phyloP scores from a whole-genome alignment of 345 rosid genomes.

The Populus davidiana region DNA sequence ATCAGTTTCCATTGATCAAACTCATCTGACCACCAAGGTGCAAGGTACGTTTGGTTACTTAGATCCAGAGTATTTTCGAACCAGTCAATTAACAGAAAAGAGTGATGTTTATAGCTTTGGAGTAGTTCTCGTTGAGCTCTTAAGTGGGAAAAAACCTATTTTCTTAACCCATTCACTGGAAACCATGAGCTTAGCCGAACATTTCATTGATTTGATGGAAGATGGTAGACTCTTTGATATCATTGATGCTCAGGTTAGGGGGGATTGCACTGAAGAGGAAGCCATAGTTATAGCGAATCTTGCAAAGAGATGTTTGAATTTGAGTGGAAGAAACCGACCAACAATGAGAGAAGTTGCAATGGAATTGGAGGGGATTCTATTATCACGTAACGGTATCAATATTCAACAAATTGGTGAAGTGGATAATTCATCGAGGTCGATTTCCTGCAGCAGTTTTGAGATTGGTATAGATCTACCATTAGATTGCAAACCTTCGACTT shows the following conservation, averaged over 20 bases:
- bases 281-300: not conserved
- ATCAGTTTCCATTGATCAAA: conserved; percentile 10
- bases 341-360: conserved; percentile 15
- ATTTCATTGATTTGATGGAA: no score
- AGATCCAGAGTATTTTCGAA: conserved; percentile 20
- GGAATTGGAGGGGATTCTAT: conserved; percentile 11
- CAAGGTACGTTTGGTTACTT: conserved; percentile 34
- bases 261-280: conserved; percentile 3
- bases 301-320: conserved; percentile 9
- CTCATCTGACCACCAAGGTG: conserved; percentile 27
- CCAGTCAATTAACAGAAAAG: conserved; percentile 16
- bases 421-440: no score
- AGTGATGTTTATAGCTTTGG: conserved; percentile 32
- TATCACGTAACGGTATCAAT: no score
- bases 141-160: conserved; percentile 18
- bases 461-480: no score
- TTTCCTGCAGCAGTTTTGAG: no score
- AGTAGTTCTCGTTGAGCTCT: conserved; percentile 18
- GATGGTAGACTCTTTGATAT: no score
- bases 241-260: no score
- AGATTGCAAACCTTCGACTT: no score
- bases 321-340: conserved; percentile 4
- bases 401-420: no score
- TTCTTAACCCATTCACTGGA: conserved; percentile 3
- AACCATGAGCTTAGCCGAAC: conserved; percentile 11